Conservation (phyloP, 176 grass and related monocot genomes). For the Canna indica region DNA sequence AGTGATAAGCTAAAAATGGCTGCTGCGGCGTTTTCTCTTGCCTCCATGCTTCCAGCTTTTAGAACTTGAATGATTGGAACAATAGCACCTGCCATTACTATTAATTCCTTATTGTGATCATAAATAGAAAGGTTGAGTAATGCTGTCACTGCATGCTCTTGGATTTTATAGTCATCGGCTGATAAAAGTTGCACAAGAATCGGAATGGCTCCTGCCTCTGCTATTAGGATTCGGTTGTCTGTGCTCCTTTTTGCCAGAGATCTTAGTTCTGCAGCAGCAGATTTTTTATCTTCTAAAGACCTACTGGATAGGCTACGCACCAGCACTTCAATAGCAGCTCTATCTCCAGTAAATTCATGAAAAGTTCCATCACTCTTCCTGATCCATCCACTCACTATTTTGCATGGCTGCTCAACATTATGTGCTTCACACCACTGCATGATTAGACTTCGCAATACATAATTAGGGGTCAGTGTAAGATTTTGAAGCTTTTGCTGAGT, state of each 20-base stretch:
- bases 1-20: constrained; percentile 93
- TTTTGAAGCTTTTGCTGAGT: constrained; percentile 95
- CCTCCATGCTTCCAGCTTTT: constrained; percentile 69
- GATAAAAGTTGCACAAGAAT: constrained; percentile 65
- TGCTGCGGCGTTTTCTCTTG: constrained; percentile 93
- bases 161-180: constrained; percentile 67
- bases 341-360: constrained; percentile 48
- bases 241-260: constrained; percentile 84
- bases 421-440: constrained; percentile 93
- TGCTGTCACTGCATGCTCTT: constrained; percentile 85
- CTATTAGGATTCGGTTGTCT: constrained; percentile 79
- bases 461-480: constrained; percentile 78
- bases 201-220: constrained; percentile 75
- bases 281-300: constrained; percentile 60
- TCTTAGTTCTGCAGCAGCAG: constrained; percentile 79
- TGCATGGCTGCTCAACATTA: constrained; percentile 51
- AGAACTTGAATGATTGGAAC: constrained; percentile 68
- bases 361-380: constrained; percentile 60
- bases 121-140: constrained; percentile 91
- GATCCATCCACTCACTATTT: constrained; percentile 22
- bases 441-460: constrained; percentile 79
- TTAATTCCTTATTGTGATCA: constrained; percentile 92
- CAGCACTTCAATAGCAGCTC: constrained; percentile 56
- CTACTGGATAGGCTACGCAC: constrained; percentile 59
- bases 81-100: constrained; percentile 80